phyloP scores from a whole-genome alignment of 1,284 basidiomycete genomes.

The Trichosporon sp. region DNA sequence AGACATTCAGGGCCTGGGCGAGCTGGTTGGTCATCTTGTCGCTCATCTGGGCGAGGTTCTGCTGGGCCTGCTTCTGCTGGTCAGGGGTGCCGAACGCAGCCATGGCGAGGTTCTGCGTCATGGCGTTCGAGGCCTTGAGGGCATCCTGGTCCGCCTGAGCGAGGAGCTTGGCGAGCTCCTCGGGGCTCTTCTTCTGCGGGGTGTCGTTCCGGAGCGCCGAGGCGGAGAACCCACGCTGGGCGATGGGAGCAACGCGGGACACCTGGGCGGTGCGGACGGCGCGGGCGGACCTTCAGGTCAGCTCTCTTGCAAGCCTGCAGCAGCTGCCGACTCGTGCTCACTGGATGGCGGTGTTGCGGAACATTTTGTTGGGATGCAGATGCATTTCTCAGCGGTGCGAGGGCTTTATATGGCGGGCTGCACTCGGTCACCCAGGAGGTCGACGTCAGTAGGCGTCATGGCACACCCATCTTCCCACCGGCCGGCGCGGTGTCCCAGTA shows the following conservation, averaged over 20 bases:
- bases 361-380: neutral
- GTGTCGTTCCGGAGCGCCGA: neutral
- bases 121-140: neutral
- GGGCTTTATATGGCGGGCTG: neutral
- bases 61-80: conserved; percentile 3
- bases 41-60: neutral
- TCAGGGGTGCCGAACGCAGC: neutral
- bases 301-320: neutral
- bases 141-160: neutral
- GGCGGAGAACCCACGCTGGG: neutral
- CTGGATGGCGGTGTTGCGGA: conserved; percentile 3
- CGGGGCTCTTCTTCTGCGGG: neutral
- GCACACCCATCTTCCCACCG: neutral
- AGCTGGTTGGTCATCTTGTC: conserved; percentile 6
- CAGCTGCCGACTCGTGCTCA: neutral
- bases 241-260: neutral
- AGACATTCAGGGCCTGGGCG: neutral
- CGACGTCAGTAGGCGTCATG: neutral
- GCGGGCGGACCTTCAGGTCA: neutral
- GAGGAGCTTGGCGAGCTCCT: neutral
- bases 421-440: neutral
- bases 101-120: neutral
- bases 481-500: neutral
- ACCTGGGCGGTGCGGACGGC: neutral
- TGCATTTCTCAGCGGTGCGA: neutral